phyloP scores from a whole-genome alignment of 1,139 yeast genomes.

The Geotrichum macrosporum region DNA sequence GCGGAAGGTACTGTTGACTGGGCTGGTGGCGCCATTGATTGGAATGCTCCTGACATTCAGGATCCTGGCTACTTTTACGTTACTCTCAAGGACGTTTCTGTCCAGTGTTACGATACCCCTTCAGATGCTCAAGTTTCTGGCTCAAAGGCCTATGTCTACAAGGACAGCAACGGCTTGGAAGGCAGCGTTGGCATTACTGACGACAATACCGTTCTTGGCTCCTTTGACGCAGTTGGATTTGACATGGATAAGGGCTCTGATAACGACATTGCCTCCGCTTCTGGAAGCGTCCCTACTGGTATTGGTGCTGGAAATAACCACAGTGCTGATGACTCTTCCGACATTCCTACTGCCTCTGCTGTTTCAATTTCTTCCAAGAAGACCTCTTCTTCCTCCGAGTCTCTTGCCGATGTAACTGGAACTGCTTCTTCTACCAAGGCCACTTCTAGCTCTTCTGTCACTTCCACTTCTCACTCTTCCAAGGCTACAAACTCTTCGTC shows the following conservation, averaged over 20 bases:
- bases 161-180: constrained; percentile 46
- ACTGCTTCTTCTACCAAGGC: constrained; percentile 16
- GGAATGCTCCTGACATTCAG: constrained; percentile 70
- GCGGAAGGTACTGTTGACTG: constrained; percentile 78
- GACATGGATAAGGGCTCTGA: constrained; percentile 46
- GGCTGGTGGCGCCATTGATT: constrained; percentile 89
- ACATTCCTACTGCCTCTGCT: constrained; percentile 25
- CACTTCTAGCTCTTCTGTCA: too few relatives aligned
- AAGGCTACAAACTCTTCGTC: constrained; percentile 22
- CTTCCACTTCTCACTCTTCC: constrained; percentile 21
- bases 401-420: constrained; percentile 17
- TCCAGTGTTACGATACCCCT: constrained; percentile 72
- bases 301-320: constrained; percentile 23
- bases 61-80: constrained; percentile 77
- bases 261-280: constrained; percentile 26
- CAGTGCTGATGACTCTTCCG: constrained; percentile 19
- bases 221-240: constrained; percentile 59
- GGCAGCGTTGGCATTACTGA: constrained; percentile 55
- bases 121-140: constrained; percentile 45
- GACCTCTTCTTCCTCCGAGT: constrained; percentile 13
- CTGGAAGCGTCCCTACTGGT: constrained; percentile 26
- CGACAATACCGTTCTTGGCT: constrained; percentile 56
- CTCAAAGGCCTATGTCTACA: constrained; percentile 55
- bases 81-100: constrained; percentile 53
- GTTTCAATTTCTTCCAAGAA: constrained; percentile 26